Conservation (phyloP, 208 protist species). For the Wallacemonas rigidus region DNA sequence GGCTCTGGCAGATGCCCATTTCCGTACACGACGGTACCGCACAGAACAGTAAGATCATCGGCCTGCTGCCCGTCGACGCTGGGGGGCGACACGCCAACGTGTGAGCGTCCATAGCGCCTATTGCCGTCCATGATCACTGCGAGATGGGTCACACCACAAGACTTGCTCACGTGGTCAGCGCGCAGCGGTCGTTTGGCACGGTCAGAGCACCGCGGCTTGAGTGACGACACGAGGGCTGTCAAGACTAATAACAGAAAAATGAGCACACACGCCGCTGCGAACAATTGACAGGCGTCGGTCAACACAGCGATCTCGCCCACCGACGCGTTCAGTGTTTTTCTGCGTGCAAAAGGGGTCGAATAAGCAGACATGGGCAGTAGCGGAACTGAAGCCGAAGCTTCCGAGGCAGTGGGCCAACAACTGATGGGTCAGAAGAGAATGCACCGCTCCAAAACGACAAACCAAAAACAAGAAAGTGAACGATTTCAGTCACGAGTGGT, state of each 20-base stretch:
- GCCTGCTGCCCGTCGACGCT: not conserved
- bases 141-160: conserved; percentile 70
- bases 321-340: not conserved
- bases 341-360: not conserved
- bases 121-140: conserved; percentile 94
- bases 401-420: no score
- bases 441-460: no score
- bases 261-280: conserved; percentile 3
- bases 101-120: conserved; percentile 58
- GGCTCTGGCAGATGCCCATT: no score
- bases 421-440: no score
- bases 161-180: no score
- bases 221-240: not conserved
- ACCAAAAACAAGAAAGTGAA: no score
- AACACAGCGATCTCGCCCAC: not conserved
- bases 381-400: no score
- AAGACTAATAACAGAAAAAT: not conserved
- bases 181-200: no score
- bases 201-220: not conserved
- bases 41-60: not conserved
- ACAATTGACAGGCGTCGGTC: conserved; percentile 8
- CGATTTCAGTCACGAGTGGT: no score
- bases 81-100: not conserved
- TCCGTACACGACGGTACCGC: not conserved
- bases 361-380: no score